phyloP scores from a whole-genome alignment of 1,284 basidiomycete species.

The Rugiboletus extremiorientalis region DNA sequence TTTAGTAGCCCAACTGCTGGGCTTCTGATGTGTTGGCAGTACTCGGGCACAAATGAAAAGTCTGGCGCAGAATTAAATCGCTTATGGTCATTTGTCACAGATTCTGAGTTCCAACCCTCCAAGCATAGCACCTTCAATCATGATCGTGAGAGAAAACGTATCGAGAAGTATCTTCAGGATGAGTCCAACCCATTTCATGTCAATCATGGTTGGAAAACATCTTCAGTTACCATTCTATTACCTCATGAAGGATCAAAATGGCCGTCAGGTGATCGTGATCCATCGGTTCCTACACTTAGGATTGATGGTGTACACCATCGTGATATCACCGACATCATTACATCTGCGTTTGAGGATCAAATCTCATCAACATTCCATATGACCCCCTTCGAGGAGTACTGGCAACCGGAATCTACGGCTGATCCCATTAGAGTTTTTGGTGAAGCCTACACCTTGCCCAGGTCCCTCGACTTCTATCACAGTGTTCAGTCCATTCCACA shows the following conservation, averaged over 20 bases:
- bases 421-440: slow-evolving; percentile 9
- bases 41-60: not conserved
- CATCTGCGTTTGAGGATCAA: not conserved
- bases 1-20: not conserved
- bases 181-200: not conserved
- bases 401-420: not conserved
- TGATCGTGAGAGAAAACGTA: not conserved
- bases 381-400: slow-evolving; percentile 20
- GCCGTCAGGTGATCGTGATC: not conserved
- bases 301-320: slow-evolving; percentile 1
- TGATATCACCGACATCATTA: slow-evolving; percentile 1
- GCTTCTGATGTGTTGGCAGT: not conserved
- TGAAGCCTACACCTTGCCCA: slow-evolving; percentile 22
- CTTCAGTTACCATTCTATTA: not conserved
- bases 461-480: not conserved
- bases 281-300: not conserved
- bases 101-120: not conserved
- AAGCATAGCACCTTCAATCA: not conserved
- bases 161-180: not conserved
- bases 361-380: not conserved
- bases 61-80: slow-evolving; percentile 3
- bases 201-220: not conserved
- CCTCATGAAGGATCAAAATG: not conserved
- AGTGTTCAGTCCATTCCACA: not conserved
- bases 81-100: not conserved